Evolutionary conservation across 2,329 filamentous ascomycete genomes (phyloP), one percentile per base, ranked within the genome.

Genomic region (Herpotrichia juniperi): DNA sequence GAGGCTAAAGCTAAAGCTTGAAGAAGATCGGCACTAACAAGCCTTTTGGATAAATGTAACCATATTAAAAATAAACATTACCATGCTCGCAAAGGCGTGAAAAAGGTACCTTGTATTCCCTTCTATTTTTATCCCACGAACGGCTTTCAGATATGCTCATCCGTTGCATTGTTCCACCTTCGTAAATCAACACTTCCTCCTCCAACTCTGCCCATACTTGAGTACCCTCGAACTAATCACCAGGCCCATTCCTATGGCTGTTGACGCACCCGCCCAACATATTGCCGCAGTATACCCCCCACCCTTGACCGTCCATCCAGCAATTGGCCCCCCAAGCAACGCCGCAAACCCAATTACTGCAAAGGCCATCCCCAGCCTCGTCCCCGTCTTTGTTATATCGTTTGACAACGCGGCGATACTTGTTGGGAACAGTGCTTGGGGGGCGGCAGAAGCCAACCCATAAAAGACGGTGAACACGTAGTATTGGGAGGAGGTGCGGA

Each of bases 391-490:
- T 9, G 45, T 58, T 2, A 68, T 64, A 44, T 69, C 64, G n/a
- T 56, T 48, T 7, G 46, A 50, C 19, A 78, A 59, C 8, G 67
- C 61, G 1, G 77, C 76, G 40, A 77, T 71, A 12, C 76, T 72
- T 0, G 76, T 75, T 0, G 76, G 71, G 4, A 77, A 74, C 7
- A 79, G 54, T 1, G 70, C 59, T 34, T 67, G 63, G 22, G 63
- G 63, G 1, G 59, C 55, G 1, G 62, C 86, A 0, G 81, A 84
- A 2, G 81, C 81, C 42, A 89, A 76, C 1, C 89, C 89, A 63
- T 88, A 89, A 50, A 87, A 77, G 0, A 79, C 74, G 0, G 83
- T 75, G 79, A 88, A 91, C 1, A 76, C 78, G 62, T 88, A 89
- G 24, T 90, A 72, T 0, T 81, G 80, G 0, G 72, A 43, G 0